Percentiles rank a stretch among this genome's conserved stretches.
Conservation (phyloP, 2,329 filamentous ascomycete species). For the Aspergillus fumigatus region DNA sequence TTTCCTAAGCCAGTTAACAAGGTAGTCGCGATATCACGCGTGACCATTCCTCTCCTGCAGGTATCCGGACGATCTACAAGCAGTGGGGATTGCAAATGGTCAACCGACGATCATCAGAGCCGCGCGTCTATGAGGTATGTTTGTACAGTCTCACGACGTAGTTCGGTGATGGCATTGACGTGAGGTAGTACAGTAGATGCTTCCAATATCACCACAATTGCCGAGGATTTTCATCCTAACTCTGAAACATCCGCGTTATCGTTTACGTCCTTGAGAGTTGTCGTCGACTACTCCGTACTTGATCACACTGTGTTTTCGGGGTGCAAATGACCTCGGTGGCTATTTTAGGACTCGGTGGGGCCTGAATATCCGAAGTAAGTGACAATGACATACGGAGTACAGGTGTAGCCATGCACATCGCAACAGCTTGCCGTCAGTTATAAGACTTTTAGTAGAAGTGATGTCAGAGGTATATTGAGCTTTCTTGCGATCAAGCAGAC, state of each 20-base stretch:
- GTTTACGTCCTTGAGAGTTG: too few relatives aligned
- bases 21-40: background rate
- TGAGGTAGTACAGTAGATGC: too few relatives aligned
- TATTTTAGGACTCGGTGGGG: background rate
- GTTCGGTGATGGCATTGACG: too few relatives aligned
- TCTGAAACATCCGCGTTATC: too few relatives aligned
- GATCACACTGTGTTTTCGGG: too few relatives aligned
- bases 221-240: too few relatives aligned
- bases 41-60: slow-evolving; percentile 5
- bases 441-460: background rate
- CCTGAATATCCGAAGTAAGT: background rate
- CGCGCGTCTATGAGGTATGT: slow-evolving; percentile 11
- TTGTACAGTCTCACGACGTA: too few relatives aligned
- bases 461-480: background rate
- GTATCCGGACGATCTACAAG: slow-evolving; percentile 7
- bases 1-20: background rate
- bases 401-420: background rate
- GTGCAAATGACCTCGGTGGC: background rate
- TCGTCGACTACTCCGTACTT: too few relatives aligned
- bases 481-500: background rate
- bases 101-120: slow-evolving; percentile 15
- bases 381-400: background rate
- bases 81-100: slow-evolving; percentile 1
- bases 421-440: background rate
- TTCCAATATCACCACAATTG: background rate